These are phyloP conservation scores for Gossypium anomalum DNA, from an alignment of 345 rosid species.

Conservation along the genomic window DNA sequence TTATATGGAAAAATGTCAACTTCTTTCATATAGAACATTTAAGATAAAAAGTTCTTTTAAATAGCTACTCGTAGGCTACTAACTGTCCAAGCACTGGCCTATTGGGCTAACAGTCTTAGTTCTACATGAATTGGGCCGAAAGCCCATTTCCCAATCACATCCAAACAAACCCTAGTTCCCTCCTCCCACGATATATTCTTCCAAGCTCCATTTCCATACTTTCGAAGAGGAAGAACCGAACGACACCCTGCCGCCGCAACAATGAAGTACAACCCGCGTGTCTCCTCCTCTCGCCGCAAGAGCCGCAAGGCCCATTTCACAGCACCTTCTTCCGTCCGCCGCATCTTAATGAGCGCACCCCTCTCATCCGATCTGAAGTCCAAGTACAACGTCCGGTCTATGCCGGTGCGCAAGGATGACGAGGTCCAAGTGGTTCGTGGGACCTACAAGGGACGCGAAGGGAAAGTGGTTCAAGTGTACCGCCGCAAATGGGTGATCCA, in stretches of 20 bases:
- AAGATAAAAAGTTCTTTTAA: too few relatives aligned
- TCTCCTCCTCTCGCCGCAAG: constrained; percentile 78
- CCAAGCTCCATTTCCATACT: too few relatives aligned
- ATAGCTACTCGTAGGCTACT: too few relatives aligned
- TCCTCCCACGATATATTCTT: too few relatives aligned
- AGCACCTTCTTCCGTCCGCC: constrained; percentile 66
- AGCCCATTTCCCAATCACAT: too few relatives aligned
- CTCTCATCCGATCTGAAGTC: constrained; percentile 68
- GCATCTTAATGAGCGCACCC: constrained; percentile 68
- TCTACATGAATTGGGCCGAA: too few relatives aligned
- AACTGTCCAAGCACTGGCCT: too few relatives aligned
- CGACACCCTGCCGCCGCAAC: constrained; percentile 6
- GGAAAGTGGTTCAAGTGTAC: constrained; percentile 77
- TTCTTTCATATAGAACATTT: too few relatives aligned
- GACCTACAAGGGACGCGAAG: constrained; percentile 78
- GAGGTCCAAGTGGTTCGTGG: constrained; percentile 84
- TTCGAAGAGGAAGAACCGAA: background rate
- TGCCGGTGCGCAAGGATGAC: constrained; percentile 82
- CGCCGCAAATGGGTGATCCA: constrained; percentile 84
- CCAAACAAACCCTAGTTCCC: too few relatives aligned
- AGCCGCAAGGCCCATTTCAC: constrained; percentile 75
- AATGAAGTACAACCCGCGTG: constrained; percentile 79
- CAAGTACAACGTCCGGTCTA: constrained; percentile 81
- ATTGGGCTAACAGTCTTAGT: too few relatives aligned
- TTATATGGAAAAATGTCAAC: too few relatives aligned